Conservation (phyloP, 2,329 filamentous ascomycete species). For the Aspergillus chevalieri region DNA sequence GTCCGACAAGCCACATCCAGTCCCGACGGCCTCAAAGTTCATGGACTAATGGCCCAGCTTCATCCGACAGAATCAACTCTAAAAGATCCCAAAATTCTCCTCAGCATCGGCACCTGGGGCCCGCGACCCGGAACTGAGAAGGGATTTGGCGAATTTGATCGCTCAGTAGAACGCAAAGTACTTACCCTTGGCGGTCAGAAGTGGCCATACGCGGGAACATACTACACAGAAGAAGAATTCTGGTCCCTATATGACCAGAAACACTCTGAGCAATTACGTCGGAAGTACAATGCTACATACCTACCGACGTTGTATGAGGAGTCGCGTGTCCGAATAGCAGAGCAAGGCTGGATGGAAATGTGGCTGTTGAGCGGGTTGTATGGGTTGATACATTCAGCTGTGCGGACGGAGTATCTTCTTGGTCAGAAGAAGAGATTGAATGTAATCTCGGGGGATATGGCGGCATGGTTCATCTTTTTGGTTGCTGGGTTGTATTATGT, state of each 20-base stretch:
- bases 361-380: not conserved
- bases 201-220: not conserved
- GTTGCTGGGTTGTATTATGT: not conserved
- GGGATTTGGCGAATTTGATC: not conserved
- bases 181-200: not conserved
- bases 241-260: not conserved
- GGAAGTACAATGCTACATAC: not conserved
- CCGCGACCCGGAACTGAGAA: not conserved
- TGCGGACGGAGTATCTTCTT: not conserved
- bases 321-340: not conserved
- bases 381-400: not conserved
- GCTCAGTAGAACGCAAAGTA: not conserved
- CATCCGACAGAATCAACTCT: not conserved
- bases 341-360: not conserved
- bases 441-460: too few species aligned
- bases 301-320: not conserved
- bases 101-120: not conserved
- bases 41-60: not conserved
- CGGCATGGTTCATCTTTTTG: not conserved
- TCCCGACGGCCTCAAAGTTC: not conserved
- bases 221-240: not conserved
- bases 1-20: constrained; percentile 19
- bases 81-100: not conserved
- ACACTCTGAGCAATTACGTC: not conserved
- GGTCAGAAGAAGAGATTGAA: too few species aligned